Evolutionary conservation across 2,329 filamentous ascomycete species (phyloP).

Genomic region (Zymoseptoria tritici): DNA sequence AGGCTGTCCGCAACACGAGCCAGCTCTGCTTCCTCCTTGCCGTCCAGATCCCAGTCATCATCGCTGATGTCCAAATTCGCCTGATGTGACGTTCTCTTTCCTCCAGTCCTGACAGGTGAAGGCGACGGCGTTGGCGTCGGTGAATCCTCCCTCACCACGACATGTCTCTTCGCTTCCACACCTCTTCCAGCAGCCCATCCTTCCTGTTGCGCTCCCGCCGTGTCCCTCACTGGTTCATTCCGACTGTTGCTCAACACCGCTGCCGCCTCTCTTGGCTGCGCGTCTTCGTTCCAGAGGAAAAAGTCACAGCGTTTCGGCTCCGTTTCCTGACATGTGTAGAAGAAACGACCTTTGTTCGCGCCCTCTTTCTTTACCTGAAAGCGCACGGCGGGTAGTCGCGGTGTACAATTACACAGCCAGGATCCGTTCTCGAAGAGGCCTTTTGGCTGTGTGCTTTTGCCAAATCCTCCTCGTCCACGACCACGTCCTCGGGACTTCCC

Average conservation of each 20-base stretch:
- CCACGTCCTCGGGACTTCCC: conserved; percentile 7
- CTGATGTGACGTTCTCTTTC: conserved; percentile 27
- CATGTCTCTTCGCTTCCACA: background rate
- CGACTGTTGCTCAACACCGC: conserved; percentile 42
- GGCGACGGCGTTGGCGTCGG: conserved; percentile 17
- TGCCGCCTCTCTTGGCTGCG: conserved; percentile 41
- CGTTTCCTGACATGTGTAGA: conserved; percentile 52
- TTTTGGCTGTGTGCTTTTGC: conserved; percentile 8
- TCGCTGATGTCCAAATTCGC: conserved; percentile 17
- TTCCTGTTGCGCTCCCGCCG: conserved; percentile 15
- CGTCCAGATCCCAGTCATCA: conserved; percentile 24
- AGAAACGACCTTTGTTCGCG: conserved; percentile 44
- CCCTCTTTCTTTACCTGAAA: conserved; percentile 52
- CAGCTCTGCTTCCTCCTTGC: conserved; percentile 30
- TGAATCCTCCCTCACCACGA: conserved; percentile 3
- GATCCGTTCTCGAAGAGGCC: conserved; percentile 29
- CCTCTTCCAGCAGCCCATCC: conserved; percentile 23
- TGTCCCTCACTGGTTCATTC: conserved; percentile 32
- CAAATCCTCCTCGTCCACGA: conserved; percentile 6
- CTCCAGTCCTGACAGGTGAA: conserved; percentile 7
- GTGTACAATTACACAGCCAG: conserved; percentile 51
- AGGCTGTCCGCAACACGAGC: conserved; percentile 18
- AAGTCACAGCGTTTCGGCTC: conserved; percentile 44
- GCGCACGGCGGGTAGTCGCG: conserved; percentile 46
- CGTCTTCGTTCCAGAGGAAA: conserved; percentile 53